Evolutionary conservation across 2,329 filamentous ascomycete species (phyloP), one percentile per base, ranked within the genome.

Genomic region (Trichoderma sp.): DNA sequence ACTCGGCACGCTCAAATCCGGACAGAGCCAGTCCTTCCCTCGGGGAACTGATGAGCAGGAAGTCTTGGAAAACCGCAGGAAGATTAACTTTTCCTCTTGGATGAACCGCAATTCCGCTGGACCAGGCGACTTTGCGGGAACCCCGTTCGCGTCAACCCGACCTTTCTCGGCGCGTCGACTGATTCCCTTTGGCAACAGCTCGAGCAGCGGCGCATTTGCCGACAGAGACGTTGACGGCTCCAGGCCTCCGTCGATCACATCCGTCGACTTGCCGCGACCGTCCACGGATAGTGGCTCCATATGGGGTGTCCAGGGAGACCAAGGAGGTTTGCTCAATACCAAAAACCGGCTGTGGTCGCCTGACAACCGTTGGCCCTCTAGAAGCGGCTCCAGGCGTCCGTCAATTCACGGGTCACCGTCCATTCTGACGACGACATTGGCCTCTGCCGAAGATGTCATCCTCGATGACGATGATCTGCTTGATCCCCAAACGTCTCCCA

Each of bases 281-380:
- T 93, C 91, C 1, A 90, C 90, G 1, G 92, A 95, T 67, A 91
- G 88, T 68, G 85, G 88, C 55, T 90, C 89, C 26, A 91, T 93
- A 67, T 92, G 90, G 77, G 90, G 88, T 74, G 82, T 83, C 1
- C 80, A 80, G 0, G 78, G 76, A n/a, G 78, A 81, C 15, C 74
- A 75, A 15, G 76, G 77, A 17, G 76, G 77, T 2, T n/a, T 63
- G 26, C 72, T 81, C 3, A 79, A 30, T n/a, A 34, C 82, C 43
- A 88, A 85, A 55, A 84, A 80, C 63, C 82, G 87, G 56, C 79
- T 90, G 1, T 95, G 90, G 89, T 90, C 91, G 5, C 76, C 79
- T 0, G 80, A 82, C 39, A 78, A 78, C 26, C 76, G 78, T 12
- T 86, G 84, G 83, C 71, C 75, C 21, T 86, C 84, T 1, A 82